Percentiles rank a stretch among this genome's conserved stretches.
phyloP scores from a whole-genome alignment of 176 grass and related monocot species.

The Avena atlantica region DNA sequence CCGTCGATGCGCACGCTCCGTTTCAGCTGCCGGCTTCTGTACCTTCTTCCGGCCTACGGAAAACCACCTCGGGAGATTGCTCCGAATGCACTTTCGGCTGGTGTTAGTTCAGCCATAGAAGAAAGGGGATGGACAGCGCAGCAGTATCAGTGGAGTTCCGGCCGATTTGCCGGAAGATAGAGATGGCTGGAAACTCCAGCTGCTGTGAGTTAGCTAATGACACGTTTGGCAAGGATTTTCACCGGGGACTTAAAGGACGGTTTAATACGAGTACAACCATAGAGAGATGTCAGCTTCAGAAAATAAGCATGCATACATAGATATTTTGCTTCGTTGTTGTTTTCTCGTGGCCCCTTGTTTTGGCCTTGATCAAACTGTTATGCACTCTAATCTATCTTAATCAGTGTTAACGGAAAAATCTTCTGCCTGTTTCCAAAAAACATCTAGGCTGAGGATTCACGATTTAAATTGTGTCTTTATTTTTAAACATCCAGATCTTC shows the following conservation, averaged over 20 bases:
- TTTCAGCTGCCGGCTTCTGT: not conserved
- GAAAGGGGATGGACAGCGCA: not conserved
- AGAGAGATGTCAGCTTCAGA: not conserved
- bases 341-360: too few relatives aligned
- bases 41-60: too few relatives aligned
- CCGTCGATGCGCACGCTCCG: not conserved
- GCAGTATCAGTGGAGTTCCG: not conserved
- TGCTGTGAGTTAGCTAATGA: not conserved
- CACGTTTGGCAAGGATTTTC: not conserved
- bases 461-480: too few relatives aligned
- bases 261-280: not conserved
- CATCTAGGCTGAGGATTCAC: too few relatives aligned
- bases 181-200: not conserved
- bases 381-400: too few relatives aligned
- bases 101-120: not conserved
- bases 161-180: constrained; percentile 14
- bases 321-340: not conserved
- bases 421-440: too few relatives aligned
- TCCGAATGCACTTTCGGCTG: too few relatives aligned
- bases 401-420: too few relatives aligned
- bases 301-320: not conserved
- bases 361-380: too few relatives aligned
- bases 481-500: too few relatives aligned
- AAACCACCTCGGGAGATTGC: too few relatives aligned
- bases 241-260: not conserved